phyloP scores from a whole-genome alignment of 2,329 filamentous ascomycete genomes.

The Cryphonectria japonica region DNA sequence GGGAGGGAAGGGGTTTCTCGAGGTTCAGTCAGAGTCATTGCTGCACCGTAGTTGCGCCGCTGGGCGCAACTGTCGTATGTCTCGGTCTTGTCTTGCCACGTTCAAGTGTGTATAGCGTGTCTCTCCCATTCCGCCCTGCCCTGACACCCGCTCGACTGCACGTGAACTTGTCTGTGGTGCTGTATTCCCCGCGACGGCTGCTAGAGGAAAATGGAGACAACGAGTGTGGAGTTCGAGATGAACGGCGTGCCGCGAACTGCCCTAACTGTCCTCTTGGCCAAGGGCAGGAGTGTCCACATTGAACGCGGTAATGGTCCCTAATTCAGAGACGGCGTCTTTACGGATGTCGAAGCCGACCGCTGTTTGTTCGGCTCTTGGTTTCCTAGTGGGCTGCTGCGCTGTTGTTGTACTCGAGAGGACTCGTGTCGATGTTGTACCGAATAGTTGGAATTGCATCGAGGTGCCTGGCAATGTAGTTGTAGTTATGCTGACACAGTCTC shows the following conservation, averaged over 20 bases:
- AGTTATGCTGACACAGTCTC: not conserved
- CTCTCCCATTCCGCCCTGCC: not conserved
- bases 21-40: not conserved
- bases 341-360: not conserved
- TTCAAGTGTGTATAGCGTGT: not conserved
- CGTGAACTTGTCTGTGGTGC: not conserved
- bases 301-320: not conserved
- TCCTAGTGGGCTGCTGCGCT: not conserved
- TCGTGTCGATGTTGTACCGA: not conserved
- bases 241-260: not conserved
- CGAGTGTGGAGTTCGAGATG: not conserved
- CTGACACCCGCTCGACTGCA: not conserved
- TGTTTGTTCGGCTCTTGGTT: not conserved
- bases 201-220: not conserved
- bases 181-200: not conserved
- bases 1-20: not conserved
- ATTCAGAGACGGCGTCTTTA: not conserved
- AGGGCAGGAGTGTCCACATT: not conserved
- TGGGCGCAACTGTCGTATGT: not conserved
- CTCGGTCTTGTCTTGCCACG: not conserved
- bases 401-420: not conserved
- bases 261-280: conserved; percentile 1
- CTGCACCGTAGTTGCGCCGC: not conserved
- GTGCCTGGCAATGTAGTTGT: not conserved
- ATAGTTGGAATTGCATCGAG: not conserved